Evolutionary conservation across 257 asterid genomes (phyloP).

Genomic region (Eustoma russellianum): DNA sequence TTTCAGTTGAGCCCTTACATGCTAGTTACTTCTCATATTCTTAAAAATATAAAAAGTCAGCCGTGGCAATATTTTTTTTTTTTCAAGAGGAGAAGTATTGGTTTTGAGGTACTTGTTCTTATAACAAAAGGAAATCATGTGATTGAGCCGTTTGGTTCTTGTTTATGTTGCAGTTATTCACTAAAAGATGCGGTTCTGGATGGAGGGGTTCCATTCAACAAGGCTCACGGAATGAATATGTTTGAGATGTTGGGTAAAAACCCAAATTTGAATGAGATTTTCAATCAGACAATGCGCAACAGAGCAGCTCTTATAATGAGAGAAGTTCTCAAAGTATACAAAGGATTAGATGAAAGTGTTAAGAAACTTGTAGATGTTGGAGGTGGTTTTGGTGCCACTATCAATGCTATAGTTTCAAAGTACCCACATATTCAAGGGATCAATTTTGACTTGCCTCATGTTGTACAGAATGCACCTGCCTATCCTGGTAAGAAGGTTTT

Average conservation of each 20-base stretch:
- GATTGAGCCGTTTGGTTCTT: too few species aligned
- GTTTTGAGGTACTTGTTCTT: too few species aligned
- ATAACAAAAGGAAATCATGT: too few species aligned
- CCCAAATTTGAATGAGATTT: constrained; percentile 12
- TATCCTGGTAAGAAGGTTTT: constrained; percentile 10
- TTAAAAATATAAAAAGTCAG: too few species aligned
- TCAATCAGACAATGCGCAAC: constrained; percentile 13
- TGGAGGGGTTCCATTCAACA: constrained; percentile 13
- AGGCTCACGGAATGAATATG: constrained; percentile 5
- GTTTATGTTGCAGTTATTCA: not conserved
- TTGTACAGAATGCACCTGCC: constrained; percentile 20
- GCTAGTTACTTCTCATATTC: too few species aligned
- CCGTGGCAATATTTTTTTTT: too few species aligned
- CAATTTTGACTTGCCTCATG: constrained; percentile 39
- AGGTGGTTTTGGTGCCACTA: constrained; percentile 36
- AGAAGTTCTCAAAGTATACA: constrained; percentile 20
- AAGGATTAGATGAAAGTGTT: constrained; percentile 29
- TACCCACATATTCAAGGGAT: constrained; percentile 30
- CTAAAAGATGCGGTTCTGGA: constrained; percentile 12
- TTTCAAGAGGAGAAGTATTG: too few species aligned
- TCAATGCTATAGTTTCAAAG: constrained; percentile 20
- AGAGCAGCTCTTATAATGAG: not conserved
- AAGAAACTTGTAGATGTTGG: constrained; percentile 38
- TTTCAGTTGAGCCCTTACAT: too few species aligned
- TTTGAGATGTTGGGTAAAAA: constrained; percentile 7